phyloP scores from a whole-genome alignment of 148 eudicot genomes.

The Bassia scoparia region DNA sequence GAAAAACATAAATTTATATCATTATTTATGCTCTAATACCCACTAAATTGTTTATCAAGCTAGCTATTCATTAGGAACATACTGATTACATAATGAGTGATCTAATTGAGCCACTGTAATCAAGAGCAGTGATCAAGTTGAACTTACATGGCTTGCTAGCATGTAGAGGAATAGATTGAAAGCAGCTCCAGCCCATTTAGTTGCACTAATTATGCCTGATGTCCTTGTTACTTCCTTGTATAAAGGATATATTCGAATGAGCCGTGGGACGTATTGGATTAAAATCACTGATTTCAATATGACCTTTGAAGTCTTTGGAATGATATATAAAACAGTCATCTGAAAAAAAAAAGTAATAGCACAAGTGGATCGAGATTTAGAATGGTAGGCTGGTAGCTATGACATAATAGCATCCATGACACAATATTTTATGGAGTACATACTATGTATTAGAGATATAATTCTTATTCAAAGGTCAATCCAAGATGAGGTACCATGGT shows the following conservation, averaged over 20 bases:
- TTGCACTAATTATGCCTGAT: slow-evolving; percentile 74
- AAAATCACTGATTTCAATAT: slow-evolving; percentile 51
- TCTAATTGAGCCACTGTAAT: not conserved
- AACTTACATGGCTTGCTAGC: slow-evolving; percentile 92
- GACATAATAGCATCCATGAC: not conserved
- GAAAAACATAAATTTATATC: not conserved
- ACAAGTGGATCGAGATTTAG: not conserved
- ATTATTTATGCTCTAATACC: too few species aligned
- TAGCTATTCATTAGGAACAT: not conserved
- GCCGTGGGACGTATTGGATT: slow-evolving; percentile 63
- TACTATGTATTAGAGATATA: not conserved
- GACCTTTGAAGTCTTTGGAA: slow-evolving; percentile 49
- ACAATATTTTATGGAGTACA: too few species aligned
- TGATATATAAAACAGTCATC: slow-evolving; percentile 42
- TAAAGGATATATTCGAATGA: slow-evolving; percentile 59
- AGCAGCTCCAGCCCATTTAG: slow-evolving; percentile 93
- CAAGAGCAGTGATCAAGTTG: not conserved
- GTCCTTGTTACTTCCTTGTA: slow-evolving; percentile 63
- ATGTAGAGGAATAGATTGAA: slow-evolving; percentile 75
- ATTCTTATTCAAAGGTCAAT: too few species aligned
- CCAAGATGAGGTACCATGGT: too few species aligned
- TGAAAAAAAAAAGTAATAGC: slow-evolving; percentile 28
- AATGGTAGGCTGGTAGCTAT: not conserved
- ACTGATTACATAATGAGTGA: too few species aligned
- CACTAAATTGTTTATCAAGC: not conserved